Evolutionary conservation across 2,329 filamentous ascomycete genomes (phyloP), one percentile per base, ranked within the genome.

Genomic region (Coniella vitis): DNA sequence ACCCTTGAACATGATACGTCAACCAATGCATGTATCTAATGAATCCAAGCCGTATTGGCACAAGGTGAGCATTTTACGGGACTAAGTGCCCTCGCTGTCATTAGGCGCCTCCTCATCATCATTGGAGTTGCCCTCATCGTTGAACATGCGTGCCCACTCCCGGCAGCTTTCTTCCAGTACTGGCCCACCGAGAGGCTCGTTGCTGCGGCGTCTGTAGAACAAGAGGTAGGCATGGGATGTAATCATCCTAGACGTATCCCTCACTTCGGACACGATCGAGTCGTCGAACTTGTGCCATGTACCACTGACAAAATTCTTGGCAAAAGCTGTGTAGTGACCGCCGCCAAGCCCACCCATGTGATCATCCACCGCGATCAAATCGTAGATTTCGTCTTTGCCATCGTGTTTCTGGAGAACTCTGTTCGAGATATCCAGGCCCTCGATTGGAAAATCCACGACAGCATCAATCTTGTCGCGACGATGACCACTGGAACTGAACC

Each of bases 201-300:
- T 74, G 4, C 89, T 88, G 55, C 89, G 85, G 49, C 93, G 86
- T 36, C 93, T 87, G 69, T 98, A 98, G 73, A 98, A 98, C 31
- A 98, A 75, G 10, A 98, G 77, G 66, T 98, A 98, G 0, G 93
- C 93, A 17, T 86, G 84, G 14, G 79, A 69, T 4, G 87, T 86
- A 4, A 95, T 79, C 8, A 89, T 79, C 22, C 71, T 73, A 31
- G 76, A 66, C 0, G 81, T 73, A 52, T 87, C 78, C 22, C 71
- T 74, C 7, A 78, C 73, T 56, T 75, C 75, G 31, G 75, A 78
- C 16, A 90, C 87, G 12, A 78, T 80, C 7, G 87, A 86, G 67
- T 96, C 90, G 65, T 98, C 97, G 66, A 94, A 97, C 58, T 94
- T 87, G 65, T 96, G 96, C 93, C 93, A 98, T 65, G 86, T 75